Evolutionary conservation across 1,284 basidiomycete species (phyloP).

Genomic region (Microbotryum scabiosae): DNA sequence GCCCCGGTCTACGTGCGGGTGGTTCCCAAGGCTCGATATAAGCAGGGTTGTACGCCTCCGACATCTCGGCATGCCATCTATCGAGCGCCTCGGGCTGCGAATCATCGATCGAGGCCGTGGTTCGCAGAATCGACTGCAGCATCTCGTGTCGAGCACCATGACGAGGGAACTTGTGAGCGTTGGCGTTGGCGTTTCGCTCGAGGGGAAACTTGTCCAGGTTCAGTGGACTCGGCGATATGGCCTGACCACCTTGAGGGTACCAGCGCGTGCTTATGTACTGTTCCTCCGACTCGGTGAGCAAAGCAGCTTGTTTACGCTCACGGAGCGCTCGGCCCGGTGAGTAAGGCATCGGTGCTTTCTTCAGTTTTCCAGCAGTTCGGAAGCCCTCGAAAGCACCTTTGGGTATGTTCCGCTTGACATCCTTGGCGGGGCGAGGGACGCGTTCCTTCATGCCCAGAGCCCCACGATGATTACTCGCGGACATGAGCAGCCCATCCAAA

Average conservation of each 20-base stretch:
- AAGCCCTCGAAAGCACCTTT: slow-evolving; percentile 30
- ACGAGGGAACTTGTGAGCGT: slow-evolving; percentile 14
- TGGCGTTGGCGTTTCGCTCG: slow-evolving; percentile 3
- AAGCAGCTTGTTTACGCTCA: slow-evolving; percentile 15
- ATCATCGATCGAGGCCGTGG: slow-evolving; percentile 15
- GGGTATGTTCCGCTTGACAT: slow-evolving; percentile 36
- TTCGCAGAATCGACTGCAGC: slow-evolving; percentile 3
- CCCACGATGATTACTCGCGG: not conserved
- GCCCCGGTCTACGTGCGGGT: not conserved
- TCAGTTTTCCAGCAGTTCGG: slow-evolving; percentile 26
- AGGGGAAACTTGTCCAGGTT: slow-evolving; percentile 13
- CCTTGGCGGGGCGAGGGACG: slow-evolving; percentile 14
- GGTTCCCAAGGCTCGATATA: slow-evolving; percentile 10
- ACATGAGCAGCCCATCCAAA: slow-evolving; percentile 32
- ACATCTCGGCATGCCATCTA: slow-evolving; percentile 21
- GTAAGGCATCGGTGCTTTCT: slow-evolving; percentile 1
- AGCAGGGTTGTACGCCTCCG: slow-evolving; percentile 18
- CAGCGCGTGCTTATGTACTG: slow-evolving; percentile 14
- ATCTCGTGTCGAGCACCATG: slow-evolving; percentile 13
- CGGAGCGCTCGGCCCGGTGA: slow-evolving; percentile 15
- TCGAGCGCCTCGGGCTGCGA: slow-evolving; percentile 14
- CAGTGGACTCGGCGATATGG: slow-evolving; percentile 1
- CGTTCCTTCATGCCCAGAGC: not conserved
- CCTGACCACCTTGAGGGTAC: slow-evolving; percentile 6
- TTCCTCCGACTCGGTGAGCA: slow-evolving; percentile 16